Conservation (phyloP, 2,329 filamentous ascomycete species). For the Monilinia fructigena region DNA sequence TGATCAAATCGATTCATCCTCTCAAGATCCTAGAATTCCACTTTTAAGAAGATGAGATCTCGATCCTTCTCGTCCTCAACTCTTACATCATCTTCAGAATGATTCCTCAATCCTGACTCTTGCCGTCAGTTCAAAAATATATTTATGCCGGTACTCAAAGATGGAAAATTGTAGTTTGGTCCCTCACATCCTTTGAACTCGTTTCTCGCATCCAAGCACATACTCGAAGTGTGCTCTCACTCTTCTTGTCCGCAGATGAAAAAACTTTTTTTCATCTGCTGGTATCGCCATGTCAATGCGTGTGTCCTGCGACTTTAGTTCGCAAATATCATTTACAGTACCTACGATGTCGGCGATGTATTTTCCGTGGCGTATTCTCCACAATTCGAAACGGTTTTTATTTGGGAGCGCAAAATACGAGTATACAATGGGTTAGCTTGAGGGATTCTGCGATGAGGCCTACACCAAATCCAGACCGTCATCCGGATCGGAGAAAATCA, state of each 20-base stretch:
- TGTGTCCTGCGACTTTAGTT: constrained; percentile 75
- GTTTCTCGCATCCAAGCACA: constrained; percentile 80
- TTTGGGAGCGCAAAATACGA: constrained; percentile 89
- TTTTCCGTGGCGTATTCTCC: constrained; percentile 91
- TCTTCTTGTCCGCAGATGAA: constrained; percentile 75
- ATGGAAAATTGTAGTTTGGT: constrained; percentile 91
- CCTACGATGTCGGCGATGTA: constrained; percentile 91
- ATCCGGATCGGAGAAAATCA: constrained; percentile 75
- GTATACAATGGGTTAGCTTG: constrained; percentile 87
- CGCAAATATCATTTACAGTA: constrained; percentile 89
- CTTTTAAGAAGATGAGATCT: constrained; percentile 24
- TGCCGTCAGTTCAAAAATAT: constrained; percentile 72
- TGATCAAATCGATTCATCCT: constrained; percentile 1
- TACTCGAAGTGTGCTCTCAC: constrained; percentile 82
- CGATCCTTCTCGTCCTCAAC: constrained; percentile 49
- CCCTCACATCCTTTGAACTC: constrained; percentile 81
- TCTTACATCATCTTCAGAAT: constrained; percentile 73
- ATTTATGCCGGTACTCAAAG: constrained; percentile 94
- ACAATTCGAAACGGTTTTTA: constrained; percentile 79
- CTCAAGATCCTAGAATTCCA: constrained; percentile 9
- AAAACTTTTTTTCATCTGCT: constrained; percentile 78
- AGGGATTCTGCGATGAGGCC: constrained; percentile 61
- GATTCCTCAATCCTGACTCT: constrained; percentile 79
- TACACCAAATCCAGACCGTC: constrained; percentile 61
- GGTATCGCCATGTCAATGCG: constrained; percentile 92